Percentiles rank a stretch among this genome's conserved stretches.
phyloP scores from a whole-genome alignment of 208 protist genomes.

The Wallacemonas rigidus region DNA sequence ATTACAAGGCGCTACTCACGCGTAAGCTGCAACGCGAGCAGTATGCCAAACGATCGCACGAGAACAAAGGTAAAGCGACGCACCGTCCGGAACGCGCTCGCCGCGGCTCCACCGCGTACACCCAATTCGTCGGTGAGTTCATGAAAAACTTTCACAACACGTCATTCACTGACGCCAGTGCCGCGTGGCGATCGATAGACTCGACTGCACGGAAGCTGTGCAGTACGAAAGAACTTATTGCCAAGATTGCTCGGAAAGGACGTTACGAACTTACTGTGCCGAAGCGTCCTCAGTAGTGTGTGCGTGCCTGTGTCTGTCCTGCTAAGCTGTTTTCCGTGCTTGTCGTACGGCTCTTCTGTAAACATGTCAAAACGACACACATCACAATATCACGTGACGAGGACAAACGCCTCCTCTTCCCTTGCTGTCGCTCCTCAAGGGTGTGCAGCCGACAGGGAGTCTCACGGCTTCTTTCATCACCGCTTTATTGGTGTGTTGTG shows the following conservation, averaged over 20 bases:
- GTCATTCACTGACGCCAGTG: conserved; percentile 36
- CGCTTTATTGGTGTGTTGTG: too few relatives aligned
- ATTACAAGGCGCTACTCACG: conserved; percentile 17
- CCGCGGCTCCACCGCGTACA: conserved; percentile 25
- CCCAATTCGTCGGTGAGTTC: conserved; percentile 41
- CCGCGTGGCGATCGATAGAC: conserved; percentile 36
- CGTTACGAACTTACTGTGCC: conserved; percentile 13
- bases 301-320: background rate
- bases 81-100: background rate
- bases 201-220: conserved; percentile 6
- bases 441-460: too few relatives aligned
- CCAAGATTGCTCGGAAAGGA: conserved; percentile 21
- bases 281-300: background rate
- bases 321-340: background rate
- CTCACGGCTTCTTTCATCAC: too few relatives aligned
- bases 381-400: too few relatives aligned
- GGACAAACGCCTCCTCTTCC: too few relatives aligned
- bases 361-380: too few relatives aligned
- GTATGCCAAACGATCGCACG: background rate
- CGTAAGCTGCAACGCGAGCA: conserved; percentile 7
- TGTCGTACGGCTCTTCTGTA: too few relatives aligned
- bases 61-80: background rate
- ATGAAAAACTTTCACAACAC: conserved; percentile 33
- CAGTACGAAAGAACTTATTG: conserved; percentile 26
- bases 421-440: too few relatives aligned